Base-by-base conservation (phyloP, 352 stramenopile species). In the Blastocystis hominis region DNA sequence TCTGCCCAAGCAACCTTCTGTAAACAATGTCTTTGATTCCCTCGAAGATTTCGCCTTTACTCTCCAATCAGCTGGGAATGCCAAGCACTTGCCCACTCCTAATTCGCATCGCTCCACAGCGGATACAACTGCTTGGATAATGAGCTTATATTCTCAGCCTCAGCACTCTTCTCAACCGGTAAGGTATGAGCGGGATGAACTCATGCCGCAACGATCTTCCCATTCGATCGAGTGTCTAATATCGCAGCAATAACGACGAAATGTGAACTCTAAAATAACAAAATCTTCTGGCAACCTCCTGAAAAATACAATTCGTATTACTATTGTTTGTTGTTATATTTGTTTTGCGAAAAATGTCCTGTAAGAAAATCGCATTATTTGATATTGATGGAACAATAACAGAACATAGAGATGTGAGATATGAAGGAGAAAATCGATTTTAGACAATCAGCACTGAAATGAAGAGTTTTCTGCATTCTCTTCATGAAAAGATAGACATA, bases 331-430 rank as follows among this genome's bases (percentile, higher is more conserved):
- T 84, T 84, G 24, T 36, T 40, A 54, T 20, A 69, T 6, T 53
- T 50, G 42, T 64, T 84, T n/a, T n/a, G n/a, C n/a, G n/a, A n/a
- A n/a, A n/a, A 30, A 84, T 84, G 47, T 68, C 34, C 13, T 30
- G 46, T 42, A 75, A 24, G 15, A 15, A 3, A n/a, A 46, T 87
- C 38, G 77, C 77, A 6, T 24, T 87, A 30, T 87, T 87, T 40
- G 77, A 87, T 53, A 69, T 87, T 6, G 77, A 87, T 30, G 77
- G 77, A 36, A 87, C 77, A 9, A 9, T 87, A 10, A 87, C 77
- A 42, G 46, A 63, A n/a, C 66, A 36, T 20, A 54, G 77, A 44
- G 10, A 59, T 17, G 77, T 87, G 3, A 17, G 24, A 59, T 34
- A 61, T 9, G 34, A 38, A 15, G 34, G 3, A n/a, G 20, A 77